Percentiles rank a stretch among this genome's conserved stretches.
Evolutionary conservation across 805 yeast genomes (phyloP).

Genomic region (Monosporozyma unispora): DNA sequence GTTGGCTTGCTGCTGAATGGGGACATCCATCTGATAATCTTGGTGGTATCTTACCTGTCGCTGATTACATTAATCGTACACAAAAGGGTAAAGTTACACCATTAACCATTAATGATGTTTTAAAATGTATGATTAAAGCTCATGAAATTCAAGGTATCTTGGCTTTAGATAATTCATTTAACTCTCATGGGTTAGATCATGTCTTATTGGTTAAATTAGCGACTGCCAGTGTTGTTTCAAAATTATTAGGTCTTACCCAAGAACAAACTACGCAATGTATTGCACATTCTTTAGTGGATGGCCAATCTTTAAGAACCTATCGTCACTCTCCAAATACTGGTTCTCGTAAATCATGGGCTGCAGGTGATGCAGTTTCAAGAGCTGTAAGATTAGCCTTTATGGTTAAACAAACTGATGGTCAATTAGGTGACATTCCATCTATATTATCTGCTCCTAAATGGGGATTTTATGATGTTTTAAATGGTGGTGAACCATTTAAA

Average conservation of each 20-base stretch:
- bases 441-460: slow-evolving; percentile 48
- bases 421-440: slow-evolving; percentile 47
- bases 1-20: slow-evolving; percentile 66
- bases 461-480: slow-evolving; percentile 58
- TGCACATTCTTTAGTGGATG: slow-evolving; percentile 55
- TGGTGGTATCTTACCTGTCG: slow-evolving; percentile 51
- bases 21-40: slow-evolving; percentile 58
- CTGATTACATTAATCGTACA: slow-evolving; percentile 45
- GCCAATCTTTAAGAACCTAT: slow-evolving; percentile 49
- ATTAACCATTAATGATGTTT: slow-evolving; percentile 41
- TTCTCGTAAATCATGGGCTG: slow-evolving; percentile 60
- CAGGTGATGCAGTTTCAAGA: slow-evolving; percentile 53
- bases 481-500: slow-evolving; percentile 42
- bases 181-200: slow-evolving; percentile 52
- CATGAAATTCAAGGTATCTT: slow-evolving; percentile 55
- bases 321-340: slow-evolving; percentile 59
- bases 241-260: slow-evolving; percentile 41
- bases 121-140: slow-evolving; percentile 52
- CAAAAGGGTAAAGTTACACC: slow-evolving; percentile 33
- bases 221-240: slow-evolving; percentile 50
- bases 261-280: slow-evolving; percentile 47
- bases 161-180: slow-evolving; percentile 53
- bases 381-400: slow-evolving; percentile 49
- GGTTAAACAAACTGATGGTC: slow-evolving; percentile 38
- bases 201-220: slow-evolving; percentile 52